These are phyloP conservation scores for Brassica juncea DNA, from an alignment of 345 rosid genomes.

Conservation along the genomic window DNA sequence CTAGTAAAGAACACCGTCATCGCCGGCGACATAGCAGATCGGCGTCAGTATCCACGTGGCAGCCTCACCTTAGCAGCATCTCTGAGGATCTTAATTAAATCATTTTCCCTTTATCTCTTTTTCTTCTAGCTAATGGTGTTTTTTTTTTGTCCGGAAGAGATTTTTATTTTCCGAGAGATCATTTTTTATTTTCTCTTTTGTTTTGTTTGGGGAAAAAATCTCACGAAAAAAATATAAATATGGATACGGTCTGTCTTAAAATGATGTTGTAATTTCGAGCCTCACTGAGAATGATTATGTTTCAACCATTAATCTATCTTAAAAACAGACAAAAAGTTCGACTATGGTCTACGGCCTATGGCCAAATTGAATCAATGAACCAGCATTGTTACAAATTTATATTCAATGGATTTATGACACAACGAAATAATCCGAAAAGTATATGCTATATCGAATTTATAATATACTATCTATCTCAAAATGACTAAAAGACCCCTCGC, in stretches of 20 bases:
- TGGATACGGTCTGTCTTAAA: conserved; percentile 29
- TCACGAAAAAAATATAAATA: neutral
- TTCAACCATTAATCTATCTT: too few species aligned
- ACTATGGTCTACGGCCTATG: too few species aligned
- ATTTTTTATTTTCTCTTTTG: neutral
- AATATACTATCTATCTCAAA: too few species aligned
- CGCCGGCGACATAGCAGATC: conserved; percentile 58
- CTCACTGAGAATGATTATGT: conserved; percentile 13
- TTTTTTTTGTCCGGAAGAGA: conserved; percentile 40
- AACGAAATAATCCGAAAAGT: neutral
- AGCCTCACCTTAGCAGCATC: conserved; percentile 75
- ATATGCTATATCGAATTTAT: too few species aligned
- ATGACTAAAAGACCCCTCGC: conserved; percentile 10
- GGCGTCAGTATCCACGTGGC: conserved; percentile 60
- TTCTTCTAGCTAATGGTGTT: conserved; percentile 38
- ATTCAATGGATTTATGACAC: neutral
- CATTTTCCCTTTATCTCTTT: neutral
- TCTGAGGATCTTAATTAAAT: conserved; percentile 55
- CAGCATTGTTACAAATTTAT: too few species aligned
- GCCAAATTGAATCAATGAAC: too few species aligned
- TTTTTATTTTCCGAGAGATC: conserved; percentile 20
- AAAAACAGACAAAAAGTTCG: neutral
- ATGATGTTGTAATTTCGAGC: conserved; percentile 10
- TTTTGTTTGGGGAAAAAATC: neutral
- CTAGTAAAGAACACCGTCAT: conserved; percentile 46